phyloP scores from a whole-genome alignment of 345 rosid species.

The Firmiana major region DNA sequence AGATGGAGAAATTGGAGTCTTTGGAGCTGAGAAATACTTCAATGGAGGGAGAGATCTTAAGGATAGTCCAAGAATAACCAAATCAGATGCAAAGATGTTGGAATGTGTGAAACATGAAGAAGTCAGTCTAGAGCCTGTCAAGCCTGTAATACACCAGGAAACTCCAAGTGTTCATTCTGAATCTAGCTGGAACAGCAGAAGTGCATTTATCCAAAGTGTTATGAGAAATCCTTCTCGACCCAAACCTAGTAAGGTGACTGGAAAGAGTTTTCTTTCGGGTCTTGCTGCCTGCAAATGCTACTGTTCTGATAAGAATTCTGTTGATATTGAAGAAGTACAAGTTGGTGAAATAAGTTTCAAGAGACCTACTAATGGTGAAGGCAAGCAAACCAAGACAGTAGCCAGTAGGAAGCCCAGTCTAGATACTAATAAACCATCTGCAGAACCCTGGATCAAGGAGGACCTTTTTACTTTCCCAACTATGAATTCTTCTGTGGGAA shows the following conservation, averaged over 20 bases:
- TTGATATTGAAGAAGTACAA: constrained; percentile 40
- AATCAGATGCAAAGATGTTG: constrained; percentile 17
- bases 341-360: constrained; percentile 40
- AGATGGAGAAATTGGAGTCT: constrained; percentile 73
- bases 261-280: constrained; percentile 51
- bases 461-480: constrained; percentile 37
- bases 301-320: constrained; percentile 52
- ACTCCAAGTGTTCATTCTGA: constrained; percentile 52
- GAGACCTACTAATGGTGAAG: constrained; percentile 21
- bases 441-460: constrained; percentile 15
- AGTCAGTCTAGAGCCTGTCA: constrained; percentile 18
- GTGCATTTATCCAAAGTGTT: constrained; percentile 27
- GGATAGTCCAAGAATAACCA: constrained; percentile 33
- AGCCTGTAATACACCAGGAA: constrained; percentile 30
- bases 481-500: constrained; percentile 1
- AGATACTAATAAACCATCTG: constrained; percentile 11
- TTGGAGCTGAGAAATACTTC: constrained; percentile 84
- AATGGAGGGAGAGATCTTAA: constrained; percentile 47
- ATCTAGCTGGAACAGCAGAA: constrained; percentile 68
- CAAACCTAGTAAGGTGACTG: constrained; percentile 26
- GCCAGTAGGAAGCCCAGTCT: constrained; percentile 6
- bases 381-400: constrained; percentile 12
- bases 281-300: constrained; percentile 54
- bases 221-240: constrained; percentile 9
- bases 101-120: constrained; percentile 15